Evolutionary conservation across 768 basidiomycete genomes (phyloP).

Genomic region (Botryobasidium botryosum): DNA sequence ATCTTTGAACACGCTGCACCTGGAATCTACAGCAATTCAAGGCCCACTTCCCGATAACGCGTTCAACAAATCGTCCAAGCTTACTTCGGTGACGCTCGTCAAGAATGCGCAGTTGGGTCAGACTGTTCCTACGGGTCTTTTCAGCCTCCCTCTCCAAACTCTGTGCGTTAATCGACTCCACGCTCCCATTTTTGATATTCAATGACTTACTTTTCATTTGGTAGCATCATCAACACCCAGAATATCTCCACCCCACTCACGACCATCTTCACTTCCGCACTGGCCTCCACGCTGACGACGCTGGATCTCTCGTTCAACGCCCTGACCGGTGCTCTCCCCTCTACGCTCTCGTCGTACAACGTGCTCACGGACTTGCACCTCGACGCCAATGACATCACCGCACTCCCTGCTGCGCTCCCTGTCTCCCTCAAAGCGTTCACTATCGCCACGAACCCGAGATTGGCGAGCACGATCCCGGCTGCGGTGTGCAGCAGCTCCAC

Average conservation of each 20-base stretch:
- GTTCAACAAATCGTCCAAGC: conserved; percentile 3
- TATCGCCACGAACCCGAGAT: background rate
- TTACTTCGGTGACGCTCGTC: conserved; percentile 5
- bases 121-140: background rate
- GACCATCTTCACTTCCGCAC: conserved; percentile 12
- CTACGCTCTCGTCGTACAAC: background rate
- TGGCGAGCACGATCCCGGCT: background rate
- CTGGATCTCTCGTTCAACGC: conserved; percentile 14
- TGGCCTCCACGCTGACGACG: conserved; percentile 18
- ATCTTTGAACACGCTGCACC: conserved; percentile 5
- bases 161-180: background rate
- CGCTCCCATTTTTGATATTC: background rate
- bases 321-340: conserved; percentile 6
- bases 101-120: conserved; percentile 5
- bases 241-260: conserved; percentile 24
- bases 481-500: background rate
- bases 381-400: conserved; percentile 10
- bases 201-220: background rate
- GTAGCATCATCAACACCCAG: conserved; percentile 8
- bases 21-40: conserved; percentile 7
- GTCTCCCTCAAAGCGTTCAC: background rate
- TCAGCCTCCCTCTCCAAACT: background rate
- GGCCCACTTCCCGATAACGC: conserved; percentile 4
- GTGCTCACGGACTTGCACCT: conserved; percentile 7
- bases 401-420: conserved; percentile 4